Conservation (phyloP, 176 grass and related monocot species). For the Microstegium vimineum region DNA sequence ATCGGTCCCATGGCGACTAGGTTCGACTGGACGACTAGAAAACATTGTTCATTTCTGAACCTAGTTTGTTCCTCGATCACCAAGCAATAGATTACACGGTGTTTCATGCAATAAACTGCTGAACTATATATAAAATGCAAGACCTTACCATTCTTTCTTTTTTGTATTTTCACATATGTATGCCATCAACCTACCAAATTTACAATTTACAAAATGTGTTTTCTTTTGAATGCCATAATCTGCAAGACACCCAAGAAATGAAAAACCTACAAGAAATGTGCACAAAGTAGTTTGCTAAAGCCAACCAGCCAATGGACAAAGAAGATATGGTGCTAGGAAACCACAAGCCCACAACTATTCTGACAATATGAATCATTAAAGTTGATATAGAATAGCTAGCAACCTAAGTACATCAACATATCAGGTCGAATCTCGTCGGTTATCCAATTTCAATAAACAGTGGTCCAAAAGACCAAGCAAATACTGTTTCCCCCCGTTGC, state of each 20-base stretch:
- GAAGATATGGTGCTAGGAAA: not conserved
- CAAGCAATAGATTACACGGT: not conserved
- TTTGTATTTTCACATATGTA: not conserved
- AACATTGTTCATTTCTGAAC: constrained; percentile 2
- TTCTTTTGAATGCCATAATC: not conserved
- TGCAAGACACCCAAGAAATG: not conserved
- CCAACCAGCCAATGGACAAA: not conserved
- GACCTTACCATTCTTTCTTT: not conserved
- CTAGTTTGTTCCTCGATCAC: not conserved
- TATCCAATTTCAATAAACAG: not conserved
- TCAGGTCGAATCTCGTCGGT: not conserved
- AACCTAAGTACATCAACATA: constrained; percentile 6
- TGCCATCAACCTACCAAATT: not conserved
- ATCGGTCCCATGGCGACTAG: too few species aligned
- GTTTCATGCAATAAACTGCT: not conserved
- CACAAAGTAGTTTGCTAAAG: not conserved
- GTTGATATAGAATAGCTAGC: not conserved
- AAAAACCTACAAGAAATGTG: not conserved
- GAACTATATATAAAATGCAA: not conserved
- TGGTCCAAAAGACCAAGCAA: not conserved
- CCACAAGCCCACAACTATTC: constrained; percentile 7
- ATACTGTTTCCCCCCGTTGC: not conserved
- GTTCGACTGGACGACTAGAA: too few species aligned
- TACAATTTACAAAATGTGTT: not conserved
- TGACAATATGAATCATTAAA: not conserved